Evolutionary conservation across 768 basidiomycete species (phyloP).

Genomic region (Dacryopinax spathularia): DNA sequence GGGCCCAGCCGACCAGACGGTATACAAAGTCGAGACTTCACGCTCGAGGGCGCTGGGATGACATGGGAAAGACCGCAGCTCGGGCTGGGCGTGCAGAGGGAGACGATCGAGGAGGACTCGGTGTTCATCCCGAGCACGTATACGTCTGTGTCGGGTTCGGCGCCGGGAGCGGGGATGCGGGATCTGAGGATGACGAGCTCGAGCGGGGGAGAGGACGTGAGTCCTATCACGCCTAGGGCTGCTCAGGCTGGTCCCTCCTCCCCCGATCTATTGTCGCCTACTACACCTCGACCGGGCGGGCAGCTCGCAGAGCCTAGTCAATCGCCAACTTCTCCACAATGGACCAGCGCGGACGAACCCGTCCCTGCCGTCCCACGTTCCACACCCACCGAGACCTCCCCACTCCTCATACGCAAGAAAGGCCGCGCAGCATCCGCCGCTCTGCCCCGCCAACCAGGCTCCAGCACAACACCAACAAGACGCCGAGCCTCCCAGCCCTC

Average conservation of each 20-base stretch:
- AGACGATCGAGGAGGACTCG: constrained; percentile 3
- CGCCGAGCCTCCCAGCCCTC: neutral
- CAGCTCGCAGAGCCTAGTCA: neutral
- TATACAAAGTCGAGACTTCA: too few species aligned
- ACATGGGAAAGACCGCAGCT: neutral
- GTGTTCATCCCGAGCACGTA: neutral
- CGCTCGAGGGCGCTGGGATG: neutral
- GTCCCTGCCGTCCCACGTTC: neutral
- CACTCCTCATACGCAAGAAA: neutral
- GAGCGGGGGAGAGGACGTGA: neutral
- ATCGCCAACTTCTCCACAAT: too few species aligned
- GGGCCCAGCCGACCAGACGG: too few species aligned
- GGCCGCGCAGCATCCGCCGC: neutral
- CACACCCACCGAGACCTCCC: neutral
- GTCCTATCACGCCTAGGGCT: neutral
- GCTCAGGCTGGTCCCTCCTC: too few species aligned
- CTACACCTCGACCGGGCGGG: neutral
- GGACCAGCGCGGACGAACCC: neutral
- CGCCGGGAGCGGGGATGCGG: neutral
- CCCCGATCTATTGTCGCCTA: neutral
- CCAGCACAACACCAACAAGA: neutral
- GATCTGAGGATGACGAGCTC: neutral
- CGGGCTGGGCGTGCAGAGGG: neutral
- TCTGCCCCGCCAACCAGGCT: neutral
- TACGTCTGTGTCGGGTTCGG: neutral